Evolutionary conservation across 257 asterid species (phyloP), one percentile per base, ranked within the genome.

Genomic region (Verbascum thapsus): DNA sequence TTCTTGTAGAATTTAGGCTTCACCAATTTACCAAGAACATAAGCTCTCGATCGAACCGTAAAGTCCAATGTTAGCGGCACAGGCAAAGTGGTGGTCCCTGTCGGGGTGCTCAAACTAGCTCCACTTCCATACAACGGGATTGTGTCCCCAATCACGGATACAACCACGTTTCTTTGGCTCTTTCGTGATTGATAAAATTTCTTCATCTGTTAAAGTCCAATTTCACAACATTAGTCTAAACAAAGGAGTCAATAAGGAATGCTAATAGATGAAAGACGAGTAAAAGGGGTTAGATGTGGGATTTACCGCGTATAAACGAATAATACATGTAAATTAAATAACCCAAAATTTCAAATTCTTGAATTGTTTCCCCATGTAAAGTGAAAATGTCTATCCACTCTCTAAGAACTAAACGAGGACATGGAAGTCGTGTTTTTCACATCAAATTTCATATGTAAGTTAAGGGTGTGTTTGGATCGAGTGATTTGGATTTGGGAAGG

Each of bases 111-210:
- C 82, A 91, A 55, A 81, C 80, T 72, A 50, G 95, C 86, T 51
- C 95, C 96, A 53, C 88, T 74, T 35, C 96, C 96, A 30, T 91
- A 91, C 70, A 91, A 22, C 1, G 98, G 98, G 55, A 88, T 86
- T 79, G 77, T 78, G 58, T 84, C 86, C 0, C 96, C 95, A 0
- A 80, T 72, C 62, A 88, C 91, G 9, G 83, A 67, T 20, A 86
- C 75, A 4, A 39, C 44, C 12, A 88, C 76, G 3, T 70, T 71
- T 65, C 80, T 86, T 34, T 77, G 80, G 62, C 85, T 71, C 75
- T 84, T 84, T 64, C 96, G 81, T 39, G 81, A 70, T 70, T 91
- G 92, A 59, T 81, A 80, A 67, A 91, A 91, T 5, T 76, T 78
- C 78, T 81, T 75, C 85, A 91, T 67, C 98, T 91, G 88, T 11